Evolutionary conservation across 2,329 filamentous ascomycete genomes (phyloP), one percentile per base, ranked within the genome.

Genomic region (Bipolaris cookei): DNA sequence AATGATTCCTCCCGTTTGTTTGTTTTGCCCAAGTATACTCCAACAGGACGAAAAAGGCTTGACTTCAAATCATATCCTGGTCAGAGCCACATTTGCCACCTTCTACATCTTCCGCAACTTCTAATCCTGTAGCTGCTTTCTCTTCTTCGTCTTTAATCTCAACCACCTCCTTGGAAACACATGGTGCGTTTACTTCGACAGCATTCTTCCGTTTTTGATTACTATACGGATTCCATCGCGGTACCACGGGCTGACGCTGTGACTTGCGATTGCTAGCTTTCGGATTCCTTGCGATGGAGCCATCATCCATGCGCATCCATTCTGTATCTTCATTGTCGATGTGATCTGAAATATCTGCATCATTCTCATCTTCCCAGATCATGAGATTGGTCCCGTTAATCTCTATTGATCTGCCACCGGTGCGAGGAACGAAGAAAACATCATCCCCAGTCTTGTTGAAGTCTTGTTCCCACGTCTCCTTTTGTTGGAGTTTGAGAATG

Each of bases 301-400:
- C 75, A 49, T 76, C 70, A 41, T 75, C 72, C 69, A 75, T 73
- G 46, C 75, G 71, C 43, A 75, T 70, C 61, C 72, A 76, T 21
- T 67, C 66, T 2, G 73, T 77, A 5, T 75, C 71, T 34, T 67
- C 66, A 4, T 70, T 70, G 38, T 77, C 75, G 10, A 76, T 62
- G 42, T 76, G 70, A 50, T 77, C 75, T 0, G 74, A 76, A 14
- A 78, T 75, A 45, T 76, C 73, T 2, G 69, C 71, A 35, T 74
- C 69, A 39, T 71, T 75, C 54, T 77, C 76, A 34, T 77, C 74
- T 50, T 77, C 73, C 75, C 75, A 78, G 4, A 78, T 69, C 71
- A 75, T 75, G 39, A 77, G 63, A 39, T 77, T 76, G 3, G 75
- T 74, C 3, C 71, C 74, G 44, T 75, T 75, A 51, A 77, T 69